Evolutionary conservation across 2,329 filamentous ascomycete species (phyloP).

Genomic region (Arachnomyces sp.): DNA sequence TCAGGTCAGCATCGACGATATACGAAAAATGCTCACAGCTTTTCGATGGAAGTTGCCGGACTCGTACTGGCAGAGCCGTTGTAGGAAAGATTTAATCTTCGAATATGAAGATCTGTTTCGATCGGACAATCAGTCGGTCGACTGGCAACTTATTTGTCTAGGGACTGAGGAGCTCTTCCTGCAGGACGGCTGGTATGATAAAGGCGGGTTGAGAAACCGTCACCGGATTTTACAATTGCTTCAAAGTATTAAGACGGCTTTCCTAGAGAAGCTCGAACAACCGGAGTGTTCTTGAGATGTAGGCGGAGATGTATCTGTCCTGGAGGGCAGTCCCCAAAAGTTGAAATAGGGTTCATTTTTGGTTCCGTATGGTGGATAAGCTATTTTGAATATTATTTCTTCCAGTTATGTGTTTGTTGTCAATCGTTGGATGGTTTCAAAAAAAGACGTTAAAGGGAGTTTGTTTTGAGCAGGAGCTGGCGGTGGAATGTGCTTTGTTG

Average conservation of each 20-base stretch:
- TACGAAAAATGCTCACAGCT: conserved; percentile 8
- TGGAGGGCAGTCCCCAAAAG: too few species aligned
- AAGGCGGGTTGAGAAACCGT: background rate
- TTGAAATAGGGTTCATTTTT: too few species aligned
- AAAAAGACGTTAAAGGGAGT: too few species aligned
- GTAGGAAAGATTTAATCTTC: conserved; percentile 9
- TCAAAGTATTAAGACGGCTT: background rate
- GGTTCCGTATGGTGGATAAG: too few species aligned
- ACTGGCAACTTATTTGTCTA: conserved; percentile 10
- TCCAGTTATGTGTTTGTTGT: too few species aligned
- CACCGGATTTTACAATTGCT: background rate
- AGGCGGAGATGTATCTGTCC: too few species aligned
- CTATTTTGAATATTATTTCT: too few species aligned
- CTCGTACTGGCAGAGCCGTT: conserved; percentile 9
- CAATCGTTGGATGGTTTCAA: too few species aligned
- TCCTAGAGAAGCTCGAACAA: background rate
- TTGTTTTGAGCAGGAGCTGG: too few species aligned
- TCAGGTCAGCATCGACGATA: background rate
- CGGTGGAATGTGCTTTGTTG: too few species aligned
- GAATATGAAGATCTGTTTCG: conserved; percentile 10
- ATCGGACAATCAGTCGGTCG: conserved; percentile 1
- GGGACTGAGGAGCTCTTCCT: conserved; percentile 6
- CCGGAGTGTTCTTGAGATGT: background rate
- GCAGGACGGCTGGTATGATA: background rate
- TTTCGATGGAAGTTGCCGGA: conserved; percentile 10